Evolutionary conservation across 2,329 filamentous ascomycete species (phyloP).

Genomic region (Mycogone perniciosa): DNA sequence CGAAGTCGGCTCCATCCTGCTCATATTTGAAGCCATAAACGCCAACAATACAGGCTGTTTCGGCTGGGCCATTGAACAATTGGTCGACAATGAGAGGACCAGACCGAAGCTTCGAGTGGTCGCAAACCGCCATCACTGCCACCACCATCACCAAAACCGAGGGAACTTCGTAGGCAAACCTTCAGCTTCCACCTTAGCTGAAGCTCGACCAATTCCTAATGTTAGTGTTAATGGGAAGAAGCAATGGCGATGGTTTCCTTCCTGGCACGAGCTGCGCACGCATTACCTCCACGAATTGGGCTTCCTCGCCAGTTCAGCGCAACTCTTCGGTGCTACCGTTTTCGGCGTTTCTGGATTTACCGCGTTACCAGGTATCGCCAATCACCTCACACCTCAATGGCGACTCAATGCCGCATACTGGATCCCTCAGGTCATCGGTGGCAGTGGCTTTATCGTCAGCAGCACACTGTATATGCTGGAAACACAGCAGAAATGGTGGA

Average conservation of each 20-base stretch:
- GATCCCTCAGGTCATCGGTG: conserved; percentile 54
- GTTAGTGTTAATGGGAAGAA: conserved; percentile 12
- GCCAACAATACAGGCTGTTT: conserved; percentile 59
- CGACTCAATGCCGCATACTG: conserved; percentile 52
- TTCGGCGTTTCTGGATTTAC: conserved; percentile 60
- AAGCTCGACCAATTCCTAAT: not conserved
- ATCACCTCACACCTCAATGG: conserved; percentile 44
- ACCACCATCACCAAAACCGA: conserved; percentile 23
- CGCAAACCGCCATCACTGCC: conserved; percentile 15
- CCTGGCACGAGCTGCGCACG: conserved; percentile 46
- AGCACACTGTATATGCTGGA: conserved; percentile 58
- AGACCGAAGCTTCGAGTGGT: conserved; percentile 5
- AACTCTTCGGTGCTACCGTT: conserved; percentile 52
- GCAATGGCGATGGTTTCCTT: conserved; percentile 56
- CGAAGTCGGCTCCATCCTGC: conserved; percentile 54
- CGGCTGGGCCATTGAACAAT: conserved; percentile 58
- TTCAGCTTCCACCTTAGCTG: not conserved
- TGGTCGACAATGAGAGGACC: conserved; percentile 25
- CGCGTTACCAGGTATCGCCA: conserved; percentile 42
- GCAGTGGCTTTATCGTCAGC: conserved; percentile 54
- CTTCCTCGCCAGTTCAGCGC: conserved; percentile 51
- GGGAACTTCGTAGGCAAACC: conserved; percentile 15
- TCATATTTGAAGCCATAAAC: conserved; percentile 64
- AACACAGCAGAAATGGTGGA: conserved; percentile 58
- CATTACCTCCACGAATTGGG: conserved; percentile 58